Conservation (phyloP, 192 early-diverging fungal genomes). For the Backusella macrospora region DNA sequence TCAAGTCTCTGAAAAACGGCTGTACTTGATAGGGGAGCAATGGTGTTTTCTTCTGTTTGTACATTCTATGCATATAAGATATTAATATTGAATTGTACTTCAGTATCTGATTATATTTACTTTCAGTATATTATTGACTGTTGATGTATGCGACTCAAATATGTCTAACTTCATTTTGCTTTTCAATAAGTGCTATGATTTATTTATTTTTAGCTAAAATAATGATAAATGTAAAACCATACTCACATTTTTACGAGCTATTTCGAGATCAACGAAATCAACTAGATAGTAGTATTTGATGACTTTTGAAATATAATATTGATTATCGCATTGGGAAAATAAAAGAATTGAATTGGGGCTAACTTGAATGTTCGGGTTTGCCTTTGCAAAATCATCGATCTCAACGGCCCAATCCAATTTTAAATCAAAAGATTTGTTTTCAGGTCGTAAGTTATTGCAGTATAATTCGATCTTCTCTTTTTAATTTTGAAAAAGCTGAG, state of each 20-base stretch:
- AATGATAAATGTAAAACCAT: neutral
- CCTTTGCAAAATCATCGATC: neutral
- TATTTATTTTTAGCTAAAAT: neutral
- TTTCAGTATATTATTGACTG: neutral
- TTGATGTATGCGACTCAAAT: neutral
- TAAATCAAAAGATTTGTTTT: neutral
- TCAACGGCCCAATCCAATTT: neutral
- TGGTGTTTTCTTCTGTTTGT: neutral
- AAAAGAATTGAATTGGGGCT: neutral
- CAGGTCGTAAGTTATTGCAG: neutral
- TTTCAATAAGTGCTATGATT: neutral
- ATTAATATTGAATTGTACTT: neutral
- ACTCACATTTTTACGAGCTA: neutral
- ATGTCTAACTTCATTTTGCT: neutral
- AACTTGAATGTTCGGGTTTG: neutral
- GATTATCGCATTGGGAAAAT: too few species aligned
- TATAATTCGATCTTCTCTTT: neutral
- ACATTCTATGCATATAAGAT: neutral
- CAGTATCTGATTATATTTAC: neutral
- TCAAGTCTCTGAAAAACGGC: neutral
- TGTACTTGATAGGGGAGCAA: neutral
- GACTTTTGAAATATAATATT: neutral
- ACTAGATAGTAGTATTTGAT: neutral
- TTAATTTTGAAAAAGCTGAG: too few species aligned
- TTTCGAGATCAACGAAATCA: neutral